A percentile compares a stretch with the other conserved stretches of the same genome.
Evolutionary conservation across 352 stramenopile species (phyloP).

Genomic region (Phytophthora colocasiae): DNA sequence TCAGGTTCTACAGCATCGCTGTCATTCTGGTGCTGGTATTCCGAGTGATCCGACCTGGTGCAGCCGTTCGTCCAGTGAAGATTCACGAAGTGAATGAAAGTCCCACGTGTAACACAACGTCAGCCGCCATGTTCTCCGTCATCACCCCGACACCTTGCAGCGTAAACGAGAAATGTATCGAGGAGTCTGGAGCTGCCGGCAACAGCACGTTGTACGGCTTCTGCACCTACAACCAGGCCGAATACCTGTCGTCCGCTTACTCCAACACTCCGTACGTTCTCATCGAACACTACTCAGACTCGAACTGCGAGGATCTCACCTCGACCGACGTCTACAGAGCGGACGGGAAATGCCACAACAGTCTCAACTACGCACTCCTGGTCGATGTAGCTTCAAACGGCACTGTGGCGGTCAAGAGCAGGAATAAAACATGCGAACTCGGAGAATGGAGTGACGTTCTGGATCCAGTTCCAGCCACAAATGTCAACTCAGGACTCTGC

Average conservation of each 20-base stretch:
- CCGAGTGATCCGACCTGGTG: slow-evolving; percentile 5
- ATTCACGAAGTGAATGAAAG: slow-evolving; percentile 20
- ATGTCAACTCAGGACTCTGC: too few species aligned
- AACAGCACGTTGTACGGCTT: slow-evolving; percentile 6
- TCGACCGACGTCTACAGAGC: slow-evolving; percentile 16
- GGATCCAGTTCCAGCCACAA: too few species aligned
- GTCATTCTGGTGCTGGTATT: slow-evolving; percentile 2
- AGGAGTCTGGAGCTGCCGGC: slow-evolving; percentile 11
- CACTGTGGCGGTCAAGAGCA: slow-evolving; percentile 2
- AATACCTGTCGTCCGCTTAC: slow-evolving; percentile 15
- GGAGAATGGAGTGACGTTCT: too few species aligned
- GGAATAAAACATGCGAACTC: too few species aligned
- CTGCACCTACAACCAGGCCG: slow-evolving; percentile 8
- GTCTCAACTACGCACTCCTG: slow-evolving; percentile 17
- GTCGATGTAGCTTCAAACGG: slow-evolving; percentile 4
- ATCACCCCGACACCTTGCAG: slow-evolving; percentile 6
- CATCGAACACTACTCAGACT: slow-evolving; percentile 12
- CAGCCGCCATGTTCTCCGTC: slow-evolving; percentile 10
- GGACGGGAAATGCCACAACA: slow-evolving; percentile 22
- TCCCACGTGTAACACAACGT: background rate
- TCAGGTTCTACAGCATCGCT: slow-evolving; percentile 1
- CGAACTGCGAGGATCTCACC: slow-evolving; percentile 6
- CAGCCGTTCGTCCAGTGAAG: background rate
- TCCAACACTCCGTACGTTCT: slow-evolving; percentile 9
- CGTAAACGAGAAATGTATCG: background rate